A percentile compares a stretch with the other conserved stretches of the same genome.
phyloP scores from a whole-genome alignment of 1,284 basidiomycete genomes.

The Amylostereum areolatum region DNA sequence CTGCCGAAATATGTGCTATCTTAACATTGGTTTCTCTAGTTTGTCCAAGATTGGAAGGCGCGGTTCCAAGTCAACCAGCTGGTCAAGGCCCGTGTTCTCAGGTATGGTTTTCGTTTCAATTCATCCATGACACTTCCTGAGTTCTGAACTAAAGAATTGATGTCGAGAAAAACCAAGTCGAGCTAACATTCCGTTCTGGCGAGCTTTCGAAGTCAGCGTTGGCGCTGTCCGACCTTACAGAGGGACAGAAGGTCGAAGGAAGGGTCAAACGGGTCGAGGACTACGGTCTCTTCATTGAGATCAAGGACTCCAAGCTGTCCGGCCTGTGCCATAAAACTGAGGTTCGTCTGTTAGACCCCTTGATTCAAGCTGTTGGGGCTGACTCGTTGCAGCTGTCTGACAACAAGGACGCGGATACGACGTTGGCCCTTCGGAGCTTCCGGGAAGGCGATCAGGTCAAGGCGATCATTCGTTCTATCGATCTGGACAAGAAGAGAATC shows the following conservation, averaged over 20 bases:
- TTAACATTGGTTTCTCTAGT: slow-evolving; percentile 40
- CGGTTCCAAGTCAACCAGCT: slow-evolving; percentile 80
- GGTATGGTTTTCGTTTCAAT: slow-evolving; percentile 34
- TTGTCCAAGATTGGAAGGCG: slow-evolving; percentile 91
- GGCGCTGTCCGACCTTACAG: slow-evolving; percentile 53
- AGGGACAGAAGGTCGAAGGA: slow-evolving; percentile 75
- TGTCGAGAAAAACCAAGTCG: slow-evolving; percentile 66
- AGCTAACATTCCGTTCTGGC: slow-evolving; percentile 78
- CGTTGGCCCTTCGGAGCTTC: slow-evolving; percentile 77
- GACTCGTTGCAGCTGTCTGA: slow-evolving; percentile 63
- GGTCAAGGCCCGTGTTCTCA: slow-evolving; percentile 80
- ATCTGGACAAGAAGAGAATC: slow-evolving; percentile 72
- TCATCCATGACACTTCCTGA: slow-evolving; percentile 10
- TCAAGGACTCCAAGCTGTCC: slow-evolving; percentile 76
- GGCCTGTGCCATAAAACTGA: slow-evolving; percentile 95
- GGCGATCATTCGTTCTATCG: slow-evolving; percentile 71
- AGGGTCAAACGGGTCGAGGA: slow-evolving; percentile 75
- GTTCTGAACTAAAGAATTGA: slow-evolving; percentile 50
- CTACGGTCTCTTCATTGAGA: slow-evolving; percentile 90
- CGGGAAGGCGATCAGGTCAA: slow-evolving; percentile 84
- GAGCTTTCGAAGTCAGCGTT: slow-evolving; percentile 41
- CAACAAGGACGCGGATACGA: slow-evolving; percentile 74
- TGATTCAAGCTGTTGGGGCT: background rate
- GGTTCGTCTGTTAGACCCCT: slow-evolving; percentile 34
- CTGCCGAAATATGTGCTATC: slow-evolving; percentile 1